A percentile compares a stretch with the other conserved stretches of the same genome.
Evolutionary conservation across 176 grass and related monocot genomes (phyloP).

Genomic region (Avena insularis): DNA sequence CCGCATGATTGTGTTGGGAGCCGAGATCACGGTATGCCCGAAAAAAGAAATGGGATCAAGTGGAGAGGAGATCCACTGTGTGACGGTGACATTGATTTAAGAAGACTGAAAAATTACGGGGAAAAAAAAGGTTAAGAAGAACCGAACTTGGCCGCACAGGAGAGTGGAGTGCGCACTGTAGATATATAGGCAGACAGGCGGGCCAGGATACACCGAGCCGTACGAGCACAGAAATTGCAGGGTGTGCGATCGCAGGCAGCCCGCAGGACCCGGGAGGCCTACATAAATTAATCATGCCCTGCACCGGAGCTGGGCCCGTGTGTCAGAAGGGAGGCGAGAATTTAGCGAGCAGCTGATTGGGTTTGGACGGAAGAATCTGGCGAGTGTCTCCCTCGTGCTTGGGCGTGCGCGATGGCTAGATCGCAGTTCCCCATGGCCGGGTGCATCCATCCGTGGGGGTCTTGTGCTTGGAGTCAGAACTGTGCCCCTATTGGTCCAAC

Average conservation of each 20-base stretch:
- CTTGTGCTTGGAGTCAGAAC: not conserved
- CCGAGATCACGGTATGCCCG: not conserved
- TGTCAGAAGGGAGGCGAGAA: slow-evolving; percentile 16
- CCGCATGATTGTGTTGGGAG: slow-evolving; percentile 26
- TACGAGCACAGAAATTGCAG: not conserved
- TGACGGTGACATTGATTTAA: too few relatives aligned
- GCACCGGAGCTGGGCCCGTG: not conserved
- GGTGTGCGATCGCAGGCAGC: too few relatives aligned
- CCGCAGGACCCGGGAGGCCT: not conserved
- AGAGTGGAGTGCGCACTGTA: too few relatives aligned
- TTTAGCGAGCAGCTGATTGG: slow-evolving; percentile 10
- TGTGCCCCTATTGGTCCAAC: not conserved
- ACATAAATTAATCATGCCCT: not conserved
- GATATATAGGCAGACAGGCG: too few relatives aligned
- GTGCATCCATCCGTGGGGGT: not conserved
- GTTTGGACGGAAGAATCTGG: not conserved
- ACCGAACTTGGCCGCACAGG: too few relatives aligned
- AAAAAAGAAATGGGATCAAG: not conserved
- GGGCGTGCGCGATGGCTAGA: not conserved
- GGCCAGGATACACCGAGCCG: too few relatives aligned
- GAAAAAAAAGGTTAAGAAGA: too few relatives aligned
- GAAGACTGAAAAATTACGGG: too few relatives aligned
- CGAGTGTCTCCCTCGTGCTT: not conserved
- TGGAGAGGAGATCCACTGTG: not conserved
- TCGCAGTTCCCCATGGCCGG: not conserved